Base-by-base conservation (phyloP, 306 rosid genomes). In the Elaeagnus macrophylla region DNA sequence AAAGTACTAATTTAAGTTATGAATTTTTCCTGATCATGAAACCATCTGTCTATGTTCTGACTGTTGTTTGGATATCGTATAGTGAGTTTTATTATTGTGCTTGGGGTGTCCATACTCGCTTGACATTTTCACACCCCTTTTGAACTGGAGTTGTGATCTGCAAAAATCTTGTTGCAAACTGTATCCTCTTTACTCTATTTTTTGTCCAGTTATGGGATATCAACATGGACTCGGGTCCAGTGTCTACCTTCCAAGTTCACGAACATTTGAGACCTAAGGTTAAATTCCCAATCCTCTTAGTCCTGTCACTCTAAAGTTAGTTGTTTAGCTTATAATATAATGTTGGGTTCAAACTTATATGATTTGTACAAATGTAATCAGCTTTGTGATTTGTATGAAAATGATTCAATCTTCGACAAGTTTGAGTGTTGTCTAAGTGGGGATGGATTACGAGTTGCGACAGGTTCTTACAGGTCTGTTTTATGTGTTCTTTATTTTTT, bases 371-470 rank as follows among this genome's bases (percentile, higher is more conserved):
- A 52, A 75, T 53, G 32, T 77, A 60, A 53, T 37, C 84, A 91
- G 97, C 83, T 91, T 52, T 82, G 96, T 69, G 97, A 91, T 77
- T 65, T 91, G 37, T 91, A 91, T 65, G 97, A 91, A 76, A 91
- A 91, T 62, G 97, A 91, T 73, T 93, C 96, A 1, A 93, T 93
- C 71, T 87, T 84, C 3, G 96, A 87, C 39, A 93, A 93, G 67
- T 93, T 93, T 16, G 99, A 93, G 82, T 87, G 99, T 68, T 93
- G 99, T 70, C 70, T 93, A 67, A 93, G 99, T 60, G 96, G 99
- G 32, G 89, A 93, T 48, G 99, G 95, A 69, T 74, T 36, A 56
- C 84, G 87, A 12, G 77, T 87, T 40, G 96, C 94, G 3, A 82
- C 99, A 47, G 99, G 99, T 61, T 93, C 99, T 54, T 93, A 93